Conservation (phyloP, 805 yeast species). For the Candida taoyuanica region DNA sequence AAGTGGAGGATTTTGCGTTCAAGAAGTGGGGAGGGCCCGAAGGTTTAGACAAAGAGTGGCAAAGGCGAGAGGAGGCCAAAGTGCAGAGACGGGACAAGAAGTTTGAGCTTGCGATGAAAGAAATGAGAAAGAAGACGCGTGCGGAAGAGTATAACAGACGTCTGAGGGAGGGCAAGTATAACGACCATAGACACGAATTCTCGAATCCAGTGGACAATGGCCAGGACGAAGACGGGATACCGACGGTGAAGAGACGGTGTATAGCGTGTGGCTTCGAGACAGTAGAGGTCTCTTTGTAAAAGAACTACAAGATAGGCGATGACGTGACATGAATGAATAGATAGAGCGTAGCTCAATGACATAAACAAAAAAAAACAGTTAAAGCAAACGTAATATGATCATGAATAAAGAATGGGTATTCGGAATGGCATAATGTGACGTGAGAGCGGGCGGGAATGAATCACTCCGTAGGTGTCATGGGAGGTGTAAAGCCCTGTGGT, state of each 20-base stretch:
- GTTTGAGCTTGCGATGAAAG: constrained; percentile 71
- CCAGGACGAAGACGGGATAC: constrained; percentile 35
- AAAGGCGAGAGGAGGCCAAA: constrained; percentile 68
- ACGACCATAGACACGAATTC: constrained; percentile 74
- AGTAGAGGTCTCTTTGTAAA: constrained; percentile 53
- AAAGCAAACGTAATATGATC: neutral
- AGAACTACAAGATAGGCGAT: neutral
- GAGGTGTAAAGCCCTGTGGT: constrained; percentile 17
- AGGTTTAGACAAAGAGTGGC: constrained; percentile 89
- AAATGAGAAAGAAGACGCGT: constrained; percentile 87
- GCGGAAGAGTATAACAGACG: constrained; percentile 84
- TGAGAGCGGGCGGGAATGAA: no score
- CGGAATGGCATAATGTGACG: no score
- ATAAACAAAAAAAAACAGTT: neutral
- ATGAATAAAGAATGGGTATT: neutral
- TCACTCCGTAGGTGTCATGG: constrained; percentile 23
- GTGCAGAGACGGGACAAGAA: constrained; percentile 71
- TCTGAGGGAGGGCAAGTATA: constrained; percentile 53
- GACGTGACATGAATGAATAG: neutral
- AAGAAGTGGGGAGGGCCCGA: constrained; percentile 94
- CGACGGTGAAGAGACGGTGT: constrained; percentile 57
- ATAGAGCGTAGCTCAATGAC: neutral
- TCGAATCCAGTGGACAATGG: constrained; percentile 48
- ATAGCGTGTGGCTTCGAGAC: constrained; percentile 78
- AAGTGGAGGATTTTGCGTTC: constrained; percentile 89